Evolutionary conservation across 352 stramenopile species (phyloP).

Genomic region (Halophytophthora polymorphica): DNA sequence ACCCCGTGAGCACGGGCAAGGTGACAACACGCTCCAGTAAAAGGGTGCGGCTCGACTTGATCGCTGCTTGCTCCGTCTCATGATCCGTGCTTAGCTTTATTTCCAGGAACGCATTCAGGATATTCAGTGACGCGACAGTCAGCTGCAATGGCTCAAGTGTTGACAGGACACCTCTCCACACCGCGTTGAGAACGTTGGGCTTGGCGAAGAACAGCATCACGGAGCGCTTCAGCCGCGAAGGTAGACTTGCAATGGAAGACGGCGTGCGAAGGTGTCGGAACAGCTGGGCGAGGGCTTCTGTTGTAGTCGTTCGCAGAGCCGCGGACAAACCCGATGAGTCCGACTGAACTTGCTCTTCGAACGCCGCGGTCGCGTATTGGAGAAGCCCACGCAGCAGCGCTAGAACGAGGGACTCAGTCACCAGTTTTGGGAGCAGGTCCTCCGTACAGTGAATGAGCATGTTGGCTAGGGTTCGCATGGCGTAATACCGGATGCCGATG

Average conservation of each 20-base stretch:
- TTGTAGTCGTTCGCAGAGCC: slow-evolving; percentile 35
- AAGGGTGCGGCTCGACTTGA: slow-evolving; percentile 28
- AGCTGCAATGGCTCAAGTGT: slow-evolving; percentile 21
- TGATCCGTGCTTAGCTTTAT: slow-evolving; percentile 29
- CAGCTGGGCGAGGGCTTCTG: slow-evolving; percentile 51
- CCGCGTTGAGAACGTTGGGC: slow-evolving; percentile 26
- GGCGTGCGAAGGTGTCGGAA: slow-evolving; percentile 41
- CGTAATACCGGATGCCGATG: slow-evolving; percentile 47
- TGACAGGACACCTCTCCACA: slow-evolving; percentile 42
- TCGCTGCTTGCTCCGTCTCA: slow-evolving; percentile 21
- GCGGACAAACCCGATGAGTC: slow-evolving; percentile 7
- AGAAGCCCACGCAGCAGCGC: slow-evolving; percentile 30
- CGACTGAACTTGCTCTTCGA: slow-evolving; percentile 3
- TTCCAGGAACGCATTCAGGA: slow-evolving; percentile 63
- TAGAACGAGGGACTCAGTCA: slow-evolving; percentile 43
- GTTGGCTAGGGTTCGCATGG: slow-evolving; percentile 55
- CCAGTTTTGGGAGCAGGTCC: slow-evolving; percentile 25
- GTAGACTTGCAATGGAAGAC: slow-evolving; percentile 18
- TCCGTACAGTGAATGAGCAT: slow-evolving; percentile 51
- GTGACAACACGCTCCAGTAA: slow-evolving; percentile 38
- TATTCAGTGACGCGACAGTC: slow-evolving; percentile 54
- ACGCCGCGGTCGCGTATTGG: slow-evolving; percentile 5
- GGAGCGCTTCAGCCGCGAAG: slow-evolving; percentile 22
- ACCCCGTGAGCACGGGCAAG: slow-evolving; percentile 25
- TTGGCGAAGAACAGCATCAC: slow-evolving; percentile 41